A percentile compares a stretch with the other conserved stretches of the same genome.
These are phyloP conservation scores for Phytophthora crassamura DNA, from an alignment of 352 stramenopile genomes.

Conservation along the genomic window DNA sequence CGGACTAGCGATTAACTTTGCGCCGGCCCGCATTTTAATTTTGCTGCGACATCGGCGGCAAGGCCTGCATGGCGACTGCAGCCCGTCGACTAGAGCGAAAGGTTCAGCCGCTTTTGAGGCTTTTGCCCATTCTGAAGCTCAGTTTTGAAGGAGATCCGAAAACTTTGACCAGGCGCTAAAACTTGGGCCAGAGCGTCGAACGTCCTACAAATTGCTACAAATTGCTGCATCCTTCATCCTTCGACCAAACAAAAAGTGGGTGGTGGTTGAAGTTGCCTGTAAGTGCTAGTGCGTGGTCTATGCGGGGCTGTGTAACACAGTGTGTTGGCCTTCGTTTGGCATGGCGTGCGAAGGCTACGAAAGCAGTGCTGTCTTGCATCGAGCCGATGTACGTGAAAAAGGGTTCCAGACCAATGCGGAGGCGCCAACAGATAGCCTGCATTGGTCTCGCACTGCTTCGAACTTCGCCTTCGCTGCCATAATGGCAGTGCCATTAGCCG, in stretches of 20 bases:
- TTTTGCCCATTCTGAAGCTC: not conserved
- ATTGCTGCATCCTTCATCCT: no score
- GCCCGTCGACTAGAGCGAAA: constrained; percentile 22
- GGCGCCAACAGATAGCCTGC: not conserved
- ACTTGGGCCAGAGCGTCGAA: no score
- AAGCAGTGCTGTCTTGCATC: not conserved
- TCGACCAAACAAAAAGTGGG: not conserved
- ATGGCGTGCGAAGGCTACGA: not conserved
- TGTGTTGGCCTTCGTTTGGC: no score
- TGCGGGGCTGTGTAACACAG: constrained; percentile 4
- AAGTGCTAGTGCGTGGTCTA: constrained; percentile 22
- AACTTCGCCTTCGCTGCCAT: not conserved
- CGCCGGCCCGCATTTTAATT: constrained; percentile 3
- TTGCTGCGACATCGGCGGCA: constrained; percentile 8
- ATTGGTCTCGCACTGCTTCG: not conserved
- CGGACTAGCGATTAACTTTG: constrained; percentile 15
- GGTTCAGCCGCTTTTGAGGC: constrained; percentile 15
- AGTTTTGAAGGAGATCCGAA: constrained; percentile 13
- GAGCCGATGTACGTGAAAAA: no score
- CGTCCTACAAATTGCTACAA: no score
- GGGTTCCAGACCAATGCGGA: no score
- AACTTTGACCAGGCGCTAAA: not conserved
- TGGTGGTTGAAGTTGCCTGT: constrained; percentile 33
- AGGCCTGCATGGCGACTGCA: not conserved
- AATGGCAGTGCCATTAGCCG: not conserved